Evolutionary conservation across 2,329 filamentous ascomycete species (phyloP), one percentile per base, ranked within the genome.

Genomic region (Fusarium stilboides): DNA sequence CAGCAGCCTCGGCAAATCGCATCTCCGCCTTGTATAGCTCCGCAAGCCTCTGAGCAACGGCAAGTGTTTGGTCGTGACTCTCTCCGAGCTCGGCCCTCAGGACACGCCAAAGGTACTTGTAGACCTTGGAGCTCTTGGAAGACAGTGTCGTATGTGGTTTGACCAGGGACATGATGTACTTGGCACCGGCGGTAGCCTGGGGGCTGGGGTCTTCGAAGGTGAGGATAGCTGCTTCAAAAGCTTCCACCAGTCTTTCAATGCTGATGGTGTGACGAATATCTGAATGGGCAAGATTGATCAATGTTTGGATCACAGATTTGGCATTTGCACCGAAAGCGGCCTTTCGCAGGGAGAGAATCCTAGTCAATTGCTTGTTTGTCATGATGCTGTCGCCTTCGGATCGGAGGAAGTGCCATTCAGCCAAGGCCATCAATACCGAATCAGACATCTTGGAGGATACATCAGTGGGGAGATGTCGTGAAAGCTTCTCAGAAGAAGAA

Each of bases 351-450:
- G 22, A 15, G 1, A 50, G 47, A 1, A 50, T 39, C 33, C 13
- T 39, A 0, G 33, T 26, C 4, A 50, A 8, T 26, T 19, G 47
- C 33, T 19, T 40, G 17, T 50, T 50, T 0, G 22, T 50, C 1
- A 17, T 39, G 33, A 50, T 37, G 3, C 13, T 26, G 1, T 50
- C 33, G 4, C 33, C 47, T 12, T 50, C 33, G 1, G 47, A 40
- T 6, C 47, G 20, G 17, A 50, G 47, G 12, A 50, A 50, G 33
- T 50, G 47, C 47, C 47, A 50, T 4, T 50, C 47, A 2, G 47
- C 47, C 0, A 50, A 1, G 17, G 47, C 33, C 47, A 50, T 50
- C 13, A 50, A 6, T 8, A 50, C 47, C 0, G 47, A 50, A 1
- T 50, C 47, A 8, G 47, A 26, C 33, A 50, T 50, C 17, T 40